Evolutionary conservation across 73 alveolate genomes (phyloP), one percentile per base, ranked within the genome.

Genomic region (Tetrahymena borealis): DNA sequence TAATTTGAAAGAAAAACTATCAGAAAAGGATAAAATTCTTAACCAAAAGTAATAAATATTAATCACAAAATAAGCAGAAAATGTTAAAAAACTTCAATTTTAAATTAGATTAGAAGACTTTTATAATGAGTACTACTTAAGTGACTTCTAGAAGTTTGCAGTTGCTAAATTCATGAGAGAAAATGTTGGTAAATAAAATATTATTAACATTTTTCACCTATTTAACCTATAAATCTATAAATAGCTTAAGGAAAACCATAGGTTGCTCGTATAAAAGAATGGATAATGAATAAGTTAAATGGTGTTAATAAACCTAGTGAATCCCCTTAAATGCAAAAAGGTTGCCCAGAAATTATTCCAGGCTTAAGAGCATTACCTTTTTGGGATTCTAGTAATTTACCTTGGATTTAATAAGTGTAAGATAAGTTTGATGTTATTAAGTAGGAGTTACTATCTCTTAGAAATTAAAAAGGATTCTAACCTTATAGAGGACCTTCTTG

Each of bases 401-500:
- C 95, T 3, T 97, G 98, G 98, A 94, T 97, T 13, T 18, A 41
- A 11, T 91, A 96, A 40, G 78, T 97, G 33, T 97, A 96, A 40
- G 94, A 78, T 41, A 85, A 91, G 11, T 77, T 77, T 39, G 96
- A 93, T 36, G 94, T 92, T 16, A 97, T 97, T 11, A 91, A 94
- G 91, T 96, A 95, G 40, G 99, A 97, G 41, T 93, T 96, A 33
- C 91, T 91, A 4, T 16, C 60, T 35, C 91, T 97, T 18, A 93
- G 98, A 41, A 90, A 90, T 10, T 90, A 94, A 90, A 93, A 91
- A 39, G 98, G 98, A 16, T 97, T 97, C 85, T 93, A 97, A 90
- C 99, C 99, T 43, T 97, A 97, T 40, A 90, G 98, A 91, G 98
- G 98, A 78, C 99, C 98, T 0, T 91, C 98, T 38, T 96, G 98